Evolutionary conservation across 1,139 yeast species (phyloP).

Genomic region (Zygoascus hellenicus): DNA sequence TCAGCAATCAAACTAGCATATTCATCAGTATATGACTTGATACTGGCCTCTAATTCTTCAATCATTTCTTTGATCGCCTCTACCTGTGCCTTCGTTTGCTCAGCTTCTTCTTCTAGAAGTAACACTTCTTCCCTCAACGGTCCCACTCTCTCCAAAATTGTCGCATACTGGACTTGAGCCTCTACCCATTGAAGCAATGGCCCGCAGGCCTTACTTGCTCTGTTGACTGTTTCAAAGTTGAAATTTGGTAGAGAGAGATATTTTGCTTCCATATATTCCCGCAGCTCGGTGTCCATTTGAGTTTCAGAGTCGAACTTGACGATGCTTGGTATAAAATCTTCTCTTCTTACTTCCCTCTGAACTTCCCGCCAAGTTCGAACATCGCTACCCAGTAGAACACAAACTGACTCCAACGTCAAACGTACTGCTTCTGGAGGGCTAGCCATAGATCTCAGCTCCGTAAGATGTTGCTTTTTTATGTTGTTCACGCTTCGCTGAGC

Average conservation of each 20-base stretch:
- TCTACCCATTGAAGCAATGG: slow-evolving; percentile 86
- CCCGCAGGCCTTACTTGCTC: slow-evolving; percentile 96
- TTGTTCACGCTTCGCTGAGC: slow-evolving; percentile 86
- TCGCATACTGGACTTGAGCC: slow-evolving; percentile 73
- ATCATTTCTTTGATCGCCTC: slow-evolving; percentile 80
- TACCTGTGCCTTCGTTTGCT: slow-evolving; percentile 53
- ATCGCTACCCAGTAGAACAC: slow-evolving; percentile 70
- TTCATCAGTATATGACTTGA: slow-evolving; percentile 58
- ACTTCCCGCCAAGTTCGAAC: slow-evolving; percentile 76
- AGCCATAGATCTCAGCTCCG: slow-evolving; percentile 82
- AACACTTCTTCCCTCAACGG: slow-evolving; percentile 70
- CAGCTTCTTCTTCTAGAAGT: slow-evolving; percentile 53
- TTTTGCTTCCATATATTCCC: slow-evolving; percentile 50
- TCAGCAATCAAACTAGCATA: slow-evolving; percentile 75
- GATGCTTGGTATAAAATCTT: slow-evolving; percentile 81
- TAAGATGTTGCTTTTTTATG: slow-evolving; percentile 85
- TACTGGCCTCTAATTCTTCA: slow-evolving; percentile 60
- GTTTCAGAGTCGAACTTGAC: slow-evolving; percentile 64
- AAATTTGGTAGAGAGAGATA: slow-evolving; percentile 62
- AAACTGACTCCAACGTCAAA: slow-evolving; percentile 81
- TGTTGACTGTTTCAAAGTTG: slow-evolving; percentile 66
- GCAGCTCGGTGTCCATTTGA: slow-evolving; percentile 50
- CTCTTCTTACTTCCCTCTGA: slow-evolving; percentile 70
- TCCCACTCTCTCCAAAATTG: slow-evolving; percentile 62
- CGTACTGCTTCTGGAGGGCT: slow-evolving; percentile 91